phyloP scores from a whole-genome alignment of 1,284 basidiomycete species.

The Tilletiaria anomala region DNA sequence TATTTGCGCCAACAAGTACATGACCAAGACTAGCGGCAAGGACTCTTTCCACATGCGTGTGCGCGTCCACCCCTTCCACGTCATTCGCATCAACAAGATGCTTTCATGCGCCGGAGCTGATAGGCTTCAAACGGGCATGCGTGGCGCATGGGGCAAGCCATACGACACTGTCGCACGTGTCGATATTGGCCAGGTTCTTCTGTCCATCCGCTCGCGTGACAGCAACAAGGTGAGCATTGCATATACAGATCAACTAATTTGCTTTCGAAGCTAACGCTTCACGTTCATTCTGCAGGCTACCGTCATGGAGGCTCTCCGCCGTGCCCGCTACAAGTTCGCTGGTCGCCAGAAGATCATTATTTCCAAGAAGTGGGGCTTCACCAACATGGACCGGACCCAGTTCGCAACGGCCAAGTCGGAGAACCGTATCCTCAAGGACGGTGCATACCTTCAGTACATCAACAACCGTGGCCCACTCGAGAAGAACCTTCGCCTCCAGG shows the following conservation, averaged over 20 bases:
- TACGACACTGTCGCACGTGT: constrained; percentile 90
- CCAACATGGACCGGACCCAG: constrained; percentile 78
- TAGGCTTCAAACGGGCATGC: constrained; percentile 93
- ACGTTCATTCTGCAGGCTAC: too few species aligned
- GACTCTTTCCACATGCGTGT: constrained; percentile 98
- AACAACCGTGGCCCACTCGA: constrained; percentile 35
- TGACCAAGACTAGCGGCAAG: constrained; percentile 94
- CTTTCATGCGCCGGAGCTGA: constrained; percentile 97
- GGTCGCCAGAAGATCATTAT: constrained; percentile 98
- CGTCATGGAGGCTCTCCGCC: constrained; percentile 75
- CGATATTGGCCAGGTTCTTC: constrained; percentile 91
- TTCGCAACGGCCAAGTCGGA: constrained; percentile 77
- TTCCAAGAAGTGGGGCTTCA: constrained; percentile 60
- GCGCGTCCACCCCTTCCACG: constrained; percentile 67
- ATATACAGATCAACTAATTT: not conserved
- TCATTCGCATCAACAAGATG: constrained; percentile 99
- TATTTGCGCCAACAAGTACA: constrained; percentile 99
- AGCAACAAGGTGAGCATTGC: constrained; percentile 49
- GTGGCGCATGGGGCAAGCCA: constrained; percentile 98
- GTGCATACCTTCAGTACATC: constrained; percentile 29
- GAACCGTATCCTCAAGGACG: constrained; percentile 37
- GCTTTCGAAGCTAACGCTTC: constrained; percentile 4
- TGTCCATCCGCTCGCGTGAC: constrained; percentile 90
- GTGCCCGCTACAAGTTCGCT: constrained; percentile 95
- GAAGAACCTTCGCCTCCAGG: constrained; percentile 35